Conservation (phyloP, 73 alveolate species). For the Tetrahymena malaccensis region DNA sequence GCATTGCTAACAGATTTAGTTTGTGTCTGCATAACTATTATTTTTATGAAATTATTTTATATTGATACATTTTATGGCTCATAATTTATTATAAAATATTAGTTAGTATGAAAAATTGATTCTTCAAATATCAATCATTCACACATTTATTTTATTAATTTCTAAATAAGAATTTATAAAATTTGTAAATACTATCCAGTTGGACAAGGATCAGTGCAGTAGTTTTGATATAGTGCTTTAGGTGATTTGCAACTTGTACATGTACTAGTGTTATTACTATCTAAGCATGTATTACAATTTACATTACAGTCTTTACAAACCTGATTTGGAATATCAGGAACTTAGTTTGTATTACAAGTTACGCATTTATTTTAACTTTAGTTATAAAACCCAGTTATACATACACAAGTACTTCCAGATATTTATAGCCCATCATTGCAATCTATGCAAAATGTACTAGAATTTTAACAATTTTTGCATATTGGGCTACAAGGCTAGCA, state of each 20-base stretch:
- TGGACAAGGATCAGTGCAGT: background rate
- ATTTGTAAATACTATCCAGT: background rate
- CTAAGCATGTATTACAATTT: background rate
- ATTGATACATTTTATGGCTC: no score
- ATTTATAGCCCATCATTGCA: background rate
- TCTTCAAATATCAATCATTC: background rate
- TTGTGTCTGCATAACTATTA: background rate
- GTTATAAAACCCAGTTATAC: background rate
- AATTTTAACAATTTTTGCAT: background rate
- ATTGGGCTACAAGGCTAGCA: background rate
- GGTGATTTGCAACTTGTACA: background rate
- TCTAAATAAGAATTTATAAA: no score
- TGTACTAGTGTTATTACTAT: background rate
- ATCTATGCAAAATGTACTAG: background rate
- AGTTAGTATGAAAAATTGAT: no score
- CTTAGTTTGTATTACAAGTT: background rate
- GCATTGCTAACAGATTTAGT: background rate
- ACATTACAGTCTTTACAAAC: background rate
- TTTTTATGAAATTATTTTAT: no score
- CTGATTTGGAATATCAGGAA: background rate
- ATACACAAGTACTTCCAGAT: background rate
- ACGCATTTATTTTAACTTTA: background rate
- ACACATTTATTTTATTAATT: no score
- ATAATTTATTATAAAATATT: no score
- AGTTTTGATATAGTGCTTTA: background rate